Evolutionary conservation across 768 basidiomycete species (phyloP).

Genomic region (Mycena kentingensis): DNA sequence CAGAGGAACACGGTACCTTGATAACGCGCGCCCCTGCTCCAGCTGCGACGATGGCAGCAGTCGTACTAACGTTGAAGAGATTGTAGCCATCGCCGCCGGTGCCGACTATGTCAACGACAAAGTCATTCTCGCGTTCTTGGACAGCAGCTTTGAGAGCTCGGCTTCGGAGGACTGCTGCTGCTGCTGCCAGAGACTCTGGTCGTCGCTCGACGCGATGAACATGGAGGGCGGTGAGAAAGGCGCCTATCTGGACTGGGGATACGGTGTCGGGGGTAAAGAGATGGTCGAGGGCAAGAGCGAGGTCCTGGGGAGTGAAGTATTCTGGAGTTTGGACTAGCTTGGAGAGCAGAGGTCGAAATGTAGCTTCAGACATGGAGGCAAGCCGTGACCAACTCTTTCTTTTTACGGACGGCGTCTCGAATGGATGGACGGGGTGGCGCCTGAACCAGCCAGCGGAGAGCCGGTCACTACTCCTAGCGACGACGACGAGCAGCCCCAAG

Average conservation of each 20-base stretch:
- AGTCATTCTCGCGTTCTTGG: constrained; percentile 62
- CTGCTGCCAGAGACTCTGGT: constrained; percentile 76
- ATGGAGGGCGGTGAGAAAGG: constrained; percentile 87
- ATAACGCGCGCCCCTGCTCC: constrained; percentile 92
- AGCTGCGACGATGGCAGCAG: constrained; percentile 90
- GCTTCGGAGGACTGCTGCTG: constrained; percentile 72
- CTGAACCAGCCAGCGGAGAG: too few relatives aligned
- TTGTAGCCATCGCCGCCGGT: constrained; percentile 96
- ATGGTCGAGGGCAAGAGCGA: constrained; percentile 71
- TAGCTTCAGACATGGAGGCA: constrained; percentile 28
- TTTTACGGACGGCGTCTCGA: too few relatives aligned
- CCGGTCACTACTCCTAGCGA: too few relatives aligned
- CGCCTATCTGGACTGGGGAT: constrained; percentile 77
- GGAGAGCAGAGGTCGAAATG: constrained; percentile 78
- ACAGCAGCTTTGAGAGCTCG: constrained; percentile 66
- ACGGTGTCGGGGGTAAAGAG: constrained; percentile 67
- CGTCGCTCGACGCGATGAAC: constrained; percentile 75
- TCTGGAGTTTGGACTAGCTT: constrained; percentile 82
- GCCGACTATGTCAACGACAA: constrained; percentile 85
- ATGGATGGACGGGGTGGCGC: too few relatives aligned
- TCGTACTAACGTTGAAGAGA: constrained; percentile 95
- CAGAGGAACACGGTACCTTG: constrained; percentile 62
- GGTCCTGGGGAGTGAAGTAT: constrained; percentile 76
- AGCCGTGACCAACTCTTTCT: too few relatives aligned
- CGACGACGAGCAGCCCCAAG: too few relatives aligned